Conservation (phyloP, 768 basidiomycete genomes). For the Psilocybe sp. region DNA sequence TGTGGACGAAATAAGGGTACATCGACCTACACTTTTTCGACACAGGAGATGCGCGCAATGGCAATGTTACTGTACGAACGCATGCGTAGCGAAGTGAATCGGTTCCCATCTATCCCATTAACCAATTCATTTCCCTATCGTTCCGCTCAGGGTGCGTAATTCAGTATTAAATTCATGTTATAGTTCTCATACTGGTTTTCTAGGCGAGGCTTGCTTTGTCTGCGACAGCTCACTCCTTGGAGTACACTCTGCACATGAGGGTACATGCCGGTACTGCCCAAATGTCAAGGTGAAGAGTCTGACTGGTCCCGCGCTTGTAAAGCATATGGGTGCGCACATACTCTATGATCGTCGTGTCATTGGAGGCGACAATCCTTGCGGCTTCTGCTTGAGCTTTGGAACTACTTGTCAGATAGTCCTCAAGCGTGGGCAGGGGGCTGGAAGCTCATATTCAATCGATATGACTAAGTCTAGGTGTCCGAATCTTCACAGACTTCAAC, state of each 20-base stretch:
- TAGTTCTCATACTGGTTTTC: background rate
- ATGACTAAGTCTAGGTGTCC: constrained; percentile 6
- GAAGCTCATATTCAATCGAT: background rate
- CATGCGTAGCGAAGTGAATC: background rate
- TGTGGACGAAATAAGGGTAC: background rate
- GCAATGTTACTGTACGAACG: background rate
- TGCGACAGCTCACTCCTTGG: background rate
- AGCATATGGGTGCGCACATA: constrained; percentile 9
- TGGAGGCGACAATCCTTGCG: background rate
- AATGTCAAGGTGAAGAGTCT: background rate
- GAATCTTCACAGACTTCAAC: constrained; percentile 3
- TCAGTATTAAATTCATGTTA: background rate
- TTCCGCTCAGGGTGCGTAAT: constrained; percentile 3
- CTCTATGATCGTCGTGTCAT: constrained; percentile 2
- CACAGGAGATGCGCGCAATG: background rate
- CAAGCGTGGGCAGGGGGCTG: background rate
- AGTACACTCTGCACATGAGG: no score
- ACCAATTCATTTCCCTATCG: constrained; percentile 7
- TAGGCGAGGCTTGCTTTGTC: constrained; percentile 7
- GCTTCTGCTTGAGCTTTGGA: constrained; percentile 8
- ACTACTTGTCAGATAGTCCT: constrained; percentile 7
- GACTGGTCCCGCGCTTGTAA: background rate
- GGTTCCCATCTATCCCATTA: background rate
- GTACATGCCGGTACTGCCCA: constrained; percentile 5
- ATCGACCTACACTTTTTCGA: constrained; percentile 1